Percentiles rank a stretch among this genome's conserved stretches.
Evolutionary conservation across 352 stramenopile species (phyloP).

Genomic region (Pythium oligandrum): DNA sequence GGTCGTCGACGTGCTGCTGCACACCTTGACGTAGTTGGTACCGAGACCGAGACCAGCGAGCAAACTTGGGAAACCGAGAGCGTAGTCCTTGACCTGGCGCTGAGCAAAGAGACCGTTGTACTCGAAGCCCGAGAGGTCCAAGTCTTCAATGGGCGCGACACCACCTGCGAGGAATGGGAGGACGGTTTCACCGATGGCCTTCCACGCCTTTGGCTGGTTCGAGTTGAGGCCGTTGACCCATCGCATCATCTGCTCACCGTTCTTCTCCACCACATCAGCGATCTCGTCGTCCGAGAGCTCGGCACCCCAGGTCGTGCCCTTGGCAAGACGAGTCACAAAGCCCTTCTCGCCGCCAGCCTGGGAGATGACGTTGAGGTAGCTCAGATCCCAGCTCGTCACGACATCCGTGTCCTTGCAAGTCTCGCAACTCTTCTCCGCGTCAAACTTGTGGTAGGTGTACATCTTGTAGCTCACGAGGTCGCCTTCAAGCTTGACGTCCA

Average conservation of each 20-base stretch:
- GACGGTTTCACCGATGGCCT: slow-evolving; percentile 41
- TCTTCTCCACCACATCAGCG: slow-evolving; percentile 22
- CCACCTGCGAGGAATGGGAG: slow-evolving; percentile 32
- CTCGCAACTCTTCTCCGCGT: slow-evolving; percentile 37
- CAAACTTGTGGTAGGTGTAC: slow-evolving; percentile 75
- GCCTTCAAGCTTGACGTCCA: slow-evolving; percentile 49
- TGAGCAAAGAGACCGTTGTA: slow-evolving; percentile 73
- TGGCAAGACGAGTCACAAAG: slow-evolving; percentile 39
- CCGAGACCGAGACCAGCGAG: slow-evolving; percentile 53
- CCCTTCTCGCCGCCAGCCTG: slow-evolving; percentile 53
- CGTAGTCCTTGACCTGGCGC: slow-evolving; percentile 56
- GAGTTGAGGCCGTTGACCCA: slow-evolving; percentile 80
- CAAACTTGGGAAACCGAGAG: slow-evolving; percentile 67
- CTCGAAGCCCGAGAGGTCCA: slow-evolving; percentile 56
- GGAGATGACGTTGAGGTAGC: slow-evolving; percentile 68
- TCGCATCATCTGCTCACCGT: slow-evolving; percentile 60
- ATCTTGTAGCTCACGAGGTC: slow-evolving; percentile 66
- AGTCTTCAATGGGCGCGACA: slow-evolving; percentile 23
- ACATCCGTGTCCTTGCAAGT: slow-evolving; percentile 52
- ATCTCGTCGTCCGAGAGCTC: slow-evolving; percentile 17
- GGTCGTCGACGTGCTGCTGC: slow-evolving; percentile 15
- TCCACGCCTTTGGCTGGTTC: slow-evolving; percentile 59
- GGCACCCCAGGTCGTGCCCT: slow-evolving; percentile 36
- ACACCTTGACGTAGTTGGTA: slow-evolving; percentile 46
- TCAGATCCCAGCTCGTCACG: slow-evolving; percentile 51